Evolutionary conservation across 2,329 filamentous ascomycete species (phyloP), one percentile per base, ranked within the genome.

Genomic region (Nemania abortiva): DNA sequence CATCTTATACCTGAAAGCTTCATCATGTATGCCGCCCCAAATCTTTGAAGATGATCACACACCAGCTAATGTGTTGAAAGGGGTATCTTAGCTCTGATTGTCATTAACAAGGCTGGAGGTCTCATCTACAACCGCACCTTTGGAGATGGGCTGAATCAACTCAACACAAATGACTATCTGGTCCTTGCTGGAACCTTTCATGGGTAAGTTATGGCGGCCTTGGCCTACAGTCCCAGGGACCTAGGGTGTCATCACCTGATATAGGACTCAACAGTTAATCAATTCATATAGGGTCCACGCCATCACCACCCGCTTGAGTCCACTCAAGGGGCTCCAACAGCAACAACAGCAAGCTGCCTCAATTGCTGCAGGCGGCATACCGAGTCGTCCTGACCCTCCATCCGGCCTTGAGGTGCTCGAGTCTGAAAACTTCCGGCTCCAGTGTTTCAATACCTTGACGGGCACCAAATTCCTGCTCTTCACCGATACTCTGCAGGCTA

Each of bases 91-190:
- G 91, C 95, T 68, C 91, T 99, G 78, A 94, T 98, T 80, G 92
- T 99, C 80, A 97, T 99, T 85, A 98, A 98, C 87, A 99, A 99
- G 87, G 95, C 96, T 73, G 96, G 95, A 69, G 96, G 96, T 76
- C 88, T 99, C 63, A 91, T 99, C 82, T 99, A 97, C 86, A 95
- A 98, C 83, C 93, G 94, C 76, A 93, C 94, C 78, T 98, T 99
- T 81, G 91, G 95, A 77, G 90, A 95, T 52, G 92, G 88, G 54
- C 88, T 99, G 68, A 92, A 93, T 80, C 94, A 95, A 80, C 90
- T 99, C 75, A 93, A 89, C 74, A 95, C 93, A 75, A 99, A 99
- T 80, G 96, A 99, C 85, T 97, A 97, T 79, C 91, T 99, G 37
- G 95, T 98, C 74, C 89, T 99, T 31, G 96, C 96, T 6, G 96